Evolutionary conservation across 2,329 filamentous ascomycete genomes (phyloP).

Genomic region (Fusarium succisae): DNA sequence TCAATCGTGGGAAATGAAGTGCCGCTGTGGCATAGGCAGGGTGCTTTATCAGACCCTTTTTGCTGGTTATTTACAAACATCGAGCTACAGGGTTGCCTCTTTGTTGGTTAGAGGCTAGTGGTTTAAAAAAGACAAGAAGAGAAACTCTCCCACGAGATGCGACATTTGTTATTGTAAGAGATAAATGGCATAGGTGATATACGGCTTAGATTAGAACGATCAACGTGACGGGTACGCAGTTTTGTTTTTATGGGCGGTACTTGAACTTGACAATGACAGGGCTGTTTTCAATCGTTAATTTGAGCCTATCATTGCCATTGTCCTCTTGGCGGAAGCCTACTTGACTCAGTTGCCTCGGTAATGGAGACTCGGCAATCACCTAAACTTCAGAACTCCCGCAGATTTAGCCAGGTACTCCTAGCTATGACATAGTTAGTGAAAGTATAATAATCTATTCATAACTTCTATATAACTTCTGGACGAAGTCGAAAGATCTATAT

Average conservation of each 20-base stretch:
- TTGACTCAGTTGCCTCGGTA: neutral
- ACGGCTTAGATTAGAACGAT: accelerated
- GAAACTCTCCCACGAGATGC: neutral
- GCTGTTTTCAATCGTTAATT: neutral
- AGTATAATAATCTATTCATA: neutral
- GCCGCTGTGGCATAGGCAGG: neutral
- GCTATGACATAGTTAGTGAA: accelerated
- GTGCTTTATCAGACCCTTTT: too few species aligned
- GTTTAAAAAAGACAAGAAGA: neutral
- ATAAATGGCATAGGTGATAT: neutral
- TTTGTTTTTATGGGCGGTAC: too few species aligned
- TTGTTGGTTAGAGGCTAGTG: too few species aligned
- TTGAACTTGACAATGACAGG: neutral
- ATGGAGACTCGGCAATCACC: neutral
- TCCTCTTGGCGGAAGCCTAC: neutral
- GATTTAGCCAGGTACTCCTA: neutral
- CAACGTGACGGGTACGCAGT: too few species aligned
- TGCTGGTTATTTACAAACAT: neutral
- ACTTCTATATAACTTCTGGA: neutral
- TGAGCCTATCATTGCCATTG: neutral
- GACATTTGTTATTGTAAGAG: accelerated
- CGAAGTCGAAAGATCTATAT: neutral
- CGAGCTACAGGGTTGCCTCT: neutral
- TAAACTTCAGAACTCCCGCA: accelerated
- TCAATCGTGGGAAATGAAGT: neutral